A percentile compares a stretch with the other conserved stretches of the same genome.
Evolutionary conservation across 495 filamentous ascomycete species (phyloP).

Genomic region (Aspergillus sclerotioniger): DNA sequence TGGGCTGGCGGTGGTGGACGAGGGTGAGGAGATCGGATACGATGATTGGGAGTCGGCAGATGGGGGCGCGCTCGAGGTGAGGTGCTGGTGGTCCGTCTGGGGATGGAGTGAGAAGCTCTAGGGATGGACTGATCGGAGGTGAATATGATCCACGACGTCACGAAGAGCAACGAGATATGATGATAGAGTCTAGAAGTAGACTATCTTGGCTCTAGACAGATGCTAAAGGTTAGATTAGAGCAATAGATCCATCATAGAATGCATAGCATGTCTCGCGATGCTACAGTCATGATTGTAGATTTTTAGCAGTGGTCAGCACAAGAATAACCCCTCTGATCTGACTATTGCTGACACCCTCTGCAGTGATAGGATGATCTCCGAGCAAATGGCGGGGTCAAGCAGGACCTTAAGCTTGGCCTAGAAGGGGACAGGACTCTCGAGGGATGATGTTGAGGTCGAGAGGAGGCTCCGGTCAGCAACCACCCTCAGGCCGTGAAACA

Average conservation of each 20-base stretch:
- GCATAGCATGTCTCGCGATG: not conserved
- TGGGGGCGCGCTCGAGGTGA: constrained; percentile 51
- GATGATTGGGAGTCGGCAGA: constrained; percentile 66
- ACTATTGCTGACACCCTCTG: too few relatives aligned
- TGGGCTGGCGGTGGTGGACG: constrained; percentile 52
- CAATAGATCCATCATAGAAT: not conserved
- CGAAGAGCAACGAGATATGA: constrained; percentile 36
- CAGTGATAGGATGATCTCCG: too few relatives aligned
- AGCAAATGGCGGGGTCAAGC: too few relatives aligned
- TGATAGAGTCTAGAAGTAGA: constrained; percentile 27
- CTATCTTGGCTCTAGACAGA: constrained; percentile 14
- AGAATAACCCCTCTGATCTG: too few relatives aligned
- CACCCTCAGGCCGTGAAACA: too few relatives aligned
- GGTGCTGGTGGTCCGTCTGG: constrained; percentile 69
- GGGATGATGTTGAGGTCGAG: too few relatives aligned
- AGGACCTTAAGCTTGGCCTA: too few relatives aligned
- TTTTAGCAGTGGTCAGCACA: too few relatives aligned
- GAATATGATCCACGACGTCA: constrained; percentile 22
- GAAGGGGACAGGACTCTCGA: too few relatives aligned
- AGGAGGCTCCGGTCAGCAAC: too few relatives aligned
- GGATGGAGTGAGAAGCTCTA: constrained; percentile 48
- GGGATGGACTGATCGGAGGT: not conserved
- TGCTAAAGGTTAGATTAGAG: not conserved
- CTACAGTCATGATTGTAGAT: not conserved
- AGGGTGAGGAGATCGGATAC: constrained; percentile 63